Evolutionary conservation across 2,329 filamentous ascomycete species (phyloP).

Genomic region (Verruconis gallopava): DNA sequence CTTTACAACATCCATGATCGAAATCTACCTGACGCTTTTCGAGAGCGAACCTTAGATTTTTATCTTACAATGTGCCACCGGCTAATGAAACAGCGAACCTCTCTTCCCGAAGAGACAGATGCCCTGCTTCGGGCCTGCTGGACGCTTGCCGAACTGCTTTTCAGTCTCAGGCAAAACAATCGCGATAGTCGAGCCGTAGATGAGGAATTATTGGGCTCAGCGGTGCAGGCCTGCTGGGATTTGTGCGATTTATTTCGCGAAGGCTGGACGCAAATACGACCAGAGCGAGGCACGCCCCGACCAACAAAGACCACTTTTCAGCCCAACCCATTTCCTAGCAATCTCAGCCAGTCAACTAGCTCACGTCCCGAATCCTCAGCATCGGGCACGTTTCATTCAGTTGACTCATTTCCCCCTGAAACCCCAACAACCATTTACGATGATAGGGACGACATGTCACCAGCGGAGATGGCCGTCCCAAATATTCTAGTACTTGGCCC

Average conservation of each 20-base stretch:
- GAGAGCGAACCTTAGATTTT: constrained; percentile 82
- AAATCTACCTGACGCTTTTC: constrained; percentile 70
- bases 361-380: constrained; percentile 18
- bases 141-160: constrained; percentile 84
- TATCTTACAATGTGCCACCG: constrained; percentile 89
- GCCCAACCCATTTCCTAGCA: background rate
- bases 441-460: constrained; percentile 63
- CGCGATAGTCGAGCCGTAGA: constrained; percentile 61
- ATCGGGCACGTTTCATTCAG: constrained; percentile 32
- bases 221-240: constrained; percentile 89
- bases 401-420: constrained; percentile 47
- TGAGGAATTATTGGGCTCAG: constrained; percentile 73
- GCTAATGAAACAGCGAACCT: constrained; percentile 84
- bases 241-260: constrained; percentile 86
- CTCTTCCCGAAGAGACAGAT: constrained; percentile 69
- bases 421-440: constrained; percentile 94
- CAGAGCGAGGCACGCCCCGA: constrained; percentile 73
- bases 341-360: background rate
- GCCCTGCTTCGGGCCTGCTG: constrained; percentile 76
- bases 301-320: constrained; percentile 63
- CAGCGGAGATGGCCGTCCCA: constrained; percentile 63
- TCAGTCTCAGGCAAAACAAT: constrained; percentile 72
- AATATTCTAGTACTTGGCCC: constrained; percentile 83
- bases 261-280: constrained; percentile 79
- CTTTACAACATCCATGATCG: constrained; percentile 86